A percentile compares a stretch with the other conserved stretches of the same genome.
Conservation (phyloP, 768 basidiomycete species). For the Xerocomellus dryophilus region DNA sequence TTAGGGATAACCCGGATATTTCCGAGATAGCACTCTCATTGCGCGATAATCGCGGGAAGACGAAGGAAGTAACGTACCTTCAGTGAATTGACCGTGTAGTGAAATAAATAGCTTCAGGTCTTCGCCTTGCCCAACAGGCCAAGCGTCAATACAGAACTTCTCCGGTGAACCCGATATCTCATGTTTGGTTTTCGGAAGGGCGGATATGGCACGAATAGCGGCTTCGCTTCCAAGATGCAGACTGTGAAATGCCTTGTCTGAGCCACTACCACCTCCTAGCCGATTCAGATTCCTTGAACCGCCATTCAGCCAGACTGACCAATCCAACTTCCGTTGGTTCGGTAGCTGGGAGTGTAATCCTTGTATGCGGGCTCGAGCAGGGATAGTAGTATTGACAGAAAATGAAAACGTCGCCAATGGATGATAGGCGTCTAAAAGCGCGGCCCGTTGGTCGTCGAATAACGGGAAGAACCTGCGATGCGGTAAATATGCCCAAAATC, state of each 20-base stretch:
- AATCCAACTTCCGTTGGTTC: slow-evolving; percentile 79
- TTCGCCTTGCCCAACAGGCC: slow-evolving; percentile 66
- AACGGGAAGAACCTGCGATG: slow-evolving; percentile 71
- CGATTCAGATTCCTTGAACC: slow-evolving; percentile 78
- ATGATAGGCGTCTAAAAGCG: slow-evolving; percentile 72
- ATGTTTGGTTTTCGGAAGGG: slow-evolving; percentile 77
- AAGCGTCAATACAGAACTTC: slow-evolving; percentile 86
- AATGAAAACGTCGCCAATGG: slow-evolving; percentile 89
- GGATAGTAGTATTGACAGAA: slow-evolving; percentile 80
- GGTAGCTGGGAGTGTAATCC: slow-evolving; percentile 69
- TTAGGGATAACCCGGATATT: slow-evolving; percentile 7
- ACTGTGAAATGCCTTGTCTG: slow-evolving; percentile 60
- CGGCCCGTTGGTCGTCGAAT: slow-evolving; percentile 73
- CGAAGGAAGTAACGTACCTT: slow-evolving; percentile 57
- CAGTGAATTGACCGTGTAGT: slow-evolving; percentile 88
- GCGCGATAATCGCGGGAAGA: slow-evolving; percentile 11
- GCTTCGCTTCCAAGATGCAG: slow-evolving; percentile 71
- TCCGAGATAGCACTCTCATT: slow-evolving; percentile 7
- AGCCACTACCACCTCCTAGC: slow-evolving; percentile 55
- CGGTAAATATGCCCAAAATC: slow-evolving; percentile 7
- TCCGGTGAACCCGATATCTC: slow-evolving; percentile 74
- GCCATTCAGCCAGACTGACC: slow-evolving; percentile 63
- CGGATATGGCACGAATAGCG: slow-evolving; percentile 54
- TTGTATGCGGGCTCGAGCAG: slow-evolving; percentile 70
- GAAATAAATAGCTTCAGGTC: slow-evolving; percentile 58